A percentile compares a stretch with the other conserved stretches of the same genome.
phyloP scores from a whole-genome alignment of 257 asterid genomes.

The Gynochthodes officinalis region DNA sequence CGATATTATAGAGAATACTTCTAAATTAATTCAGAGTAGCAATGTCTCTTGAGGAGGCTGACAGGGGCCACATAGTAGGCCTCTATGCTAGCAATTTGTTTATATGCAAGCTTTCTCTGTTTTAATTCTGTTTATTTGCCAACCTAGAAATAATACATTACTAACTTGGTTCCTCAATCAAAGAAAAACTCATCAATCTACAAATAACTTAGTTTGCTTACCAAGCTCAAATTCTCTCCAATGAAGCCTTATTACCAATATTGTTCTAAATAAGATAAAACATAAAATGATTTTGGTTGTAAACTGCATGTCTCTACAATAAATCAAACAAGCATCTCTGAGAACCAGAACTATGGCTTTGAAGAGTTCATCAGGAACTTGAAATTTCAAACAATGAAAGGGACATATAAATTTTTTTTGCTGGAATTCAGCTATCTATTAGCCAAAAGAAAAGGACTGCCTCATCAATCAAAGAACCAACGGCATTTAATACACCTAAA shows the following conservation, averaged over 20 bases:
- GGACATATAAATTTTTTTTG: background rate
- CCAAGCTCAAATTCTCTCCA: background rate
- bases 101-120: background rate
- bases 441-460: background rate
- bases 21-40: background rate
- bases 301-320: too few species aligned
- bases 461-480: background rate
- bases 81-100: background rate
- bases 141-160: background rate
- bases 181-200: background rate
- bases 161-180: background rate
- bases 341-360: conserved; percentile 1
- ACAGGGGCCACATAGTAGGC: background rate
- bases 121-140: background rate
- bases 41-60: background rate
- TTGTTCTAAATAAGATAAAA: background rate
- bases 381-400: background rate
- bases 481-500: background rate
- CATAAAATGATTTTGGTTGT: too few species aligned
- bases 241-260: background rate
- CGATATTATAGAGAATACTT: background rate
- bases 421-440: background rate
- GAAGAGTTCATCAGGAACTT: background rate
- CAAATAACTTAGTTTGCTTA: background rate
- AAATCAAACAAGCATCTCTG: too few species aligned